Base-by-base conservation (phyloP, 768 basidiomycete genomes). In the Russula abietina region DNA sequence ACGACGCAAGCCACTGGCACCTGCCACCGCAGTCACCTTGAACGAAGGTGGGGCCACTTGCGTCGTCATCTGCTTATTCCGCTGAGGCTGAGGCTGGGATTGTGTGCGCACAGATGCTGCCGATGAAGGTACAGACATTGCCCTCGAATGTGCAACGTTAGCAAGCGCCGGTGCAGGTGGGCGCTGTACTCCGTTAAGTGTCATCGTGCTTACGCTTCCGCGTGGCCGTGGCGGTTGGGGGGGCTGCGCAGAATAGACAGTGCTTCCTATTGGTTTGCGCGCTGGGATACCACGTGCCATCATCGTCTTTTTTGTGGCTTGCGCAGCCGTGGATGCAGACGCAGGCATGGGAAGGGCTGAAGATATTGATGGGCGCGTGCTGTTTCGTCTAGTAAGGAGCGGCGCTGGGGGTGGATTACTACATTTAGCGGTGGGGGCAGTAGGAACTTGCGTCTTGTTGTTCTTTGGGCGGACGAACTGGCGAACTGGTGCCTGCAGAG, bases 121-220 rank as follows among this genome's bases (percentile, higher is more conserved):
- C 5, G 52, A 22, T 22, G 52, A 36, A 4, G 30, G n/a, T 10
- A 32, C n/a, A 7, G 51, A 48, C 19, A 26, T 26, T 9, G 33
- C 19, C 24, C 12, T 33, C 22, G 56, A n/a, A 33, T 24, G 32
- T 3, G 49, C 32, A 6, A 30, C 49, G 49, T 62, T 62, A 4
- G 43, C 5, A 39, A 39, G 16, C 16, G 28, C 28, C 10, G 52
- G 26, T 4, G n/a, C 52, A 4, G 52, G 33, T 2, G 57, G 62
- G 38, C 62, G 62, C 33, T 63, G 62, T 17, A 63, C 57, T 19
- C 62, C 62, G n/a, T 43, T 51, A n/a, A 63, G 36, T 16, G 28
- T 22, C 45, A 55, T 48, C 14, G 12, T 17, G 11, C 22, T 22
- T 22, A n/a, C 22, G 45, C 45, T 46, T 46, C 30, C 17, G 28